phyloP scores from a whole-genome alignment of 768 basidiomycete genomes.

The Mycena olivaceomarginata region DNA sequence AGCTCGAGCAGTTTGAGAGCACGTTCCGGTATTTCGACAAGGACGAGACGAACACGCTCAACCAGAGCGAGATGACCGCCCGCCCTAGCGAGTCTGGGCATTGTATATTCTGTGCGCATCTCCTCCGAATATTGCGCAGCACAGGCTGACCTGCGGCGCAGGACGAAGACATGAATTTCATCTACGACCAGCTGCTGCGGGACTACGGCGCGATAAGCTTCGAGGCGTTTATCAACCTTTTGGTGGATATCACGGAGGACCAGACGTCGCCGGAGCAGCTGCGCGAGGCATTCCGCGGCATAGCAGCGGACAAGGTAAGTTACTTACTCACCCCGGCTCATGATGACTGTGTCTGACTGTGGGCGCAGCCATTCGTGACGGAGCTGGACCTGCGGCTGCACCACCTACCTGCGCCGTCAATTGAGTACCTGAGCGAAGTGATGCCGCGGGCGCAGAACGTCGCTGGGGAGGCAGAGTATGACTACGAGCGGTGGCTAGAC shows the following conservation, averaged over 20 bases:
- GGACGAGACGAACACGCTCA: conserved; percentile 93
- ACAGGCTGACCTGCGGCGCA: conserved; percentile 48
- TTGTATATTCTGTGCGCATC: conserved; percentile 86
- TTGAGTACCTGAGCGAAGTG: conserved; percentile 88
- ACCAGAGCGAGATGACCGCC: conserved; percentile 93
- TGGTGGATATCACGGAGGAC: conserved; percentile 97
- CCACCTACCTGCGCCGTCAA: conserved; percentile 82
- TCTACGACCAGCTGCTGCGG: conserved; percentile 86
- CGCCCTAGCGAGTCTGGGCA: conserved; percentile 94
- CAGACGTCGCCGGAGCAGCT: conserved; percentile 95
- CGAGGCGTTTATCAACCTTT: conserved; percentile 94
- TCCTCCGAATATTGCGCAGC: not conserved
- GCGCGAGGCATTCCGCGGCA: conserved; percentile 93
- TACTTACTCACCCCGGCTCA: conserved; percentile 29
- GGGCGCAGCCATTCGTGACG: conserved; percentile 88
- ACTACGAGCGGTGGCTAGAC: conserved; percentile 90
- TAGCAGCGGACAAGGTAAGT: conserved; percentile 90
- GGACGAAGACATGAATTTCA: conserved; percentile 92
- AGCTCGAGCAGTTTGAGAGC: conserved; percentile 96
- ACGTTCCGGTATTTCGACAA: conserved; percentile 99
- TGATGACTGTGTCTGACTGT: conserved; percentile 28
- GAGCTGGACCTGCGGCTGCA: conserved; percentile 94
- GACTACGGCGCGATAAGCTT: conserved; percentile 94
- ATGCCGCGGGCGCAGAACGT: conserved; percentile 80
- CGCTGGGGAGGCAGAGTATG: conserved; percentile 80